Evolutionary conservation across 164 flowering plant species (phyloP).

Genomic region (Liquidambar formosana): DNA sequence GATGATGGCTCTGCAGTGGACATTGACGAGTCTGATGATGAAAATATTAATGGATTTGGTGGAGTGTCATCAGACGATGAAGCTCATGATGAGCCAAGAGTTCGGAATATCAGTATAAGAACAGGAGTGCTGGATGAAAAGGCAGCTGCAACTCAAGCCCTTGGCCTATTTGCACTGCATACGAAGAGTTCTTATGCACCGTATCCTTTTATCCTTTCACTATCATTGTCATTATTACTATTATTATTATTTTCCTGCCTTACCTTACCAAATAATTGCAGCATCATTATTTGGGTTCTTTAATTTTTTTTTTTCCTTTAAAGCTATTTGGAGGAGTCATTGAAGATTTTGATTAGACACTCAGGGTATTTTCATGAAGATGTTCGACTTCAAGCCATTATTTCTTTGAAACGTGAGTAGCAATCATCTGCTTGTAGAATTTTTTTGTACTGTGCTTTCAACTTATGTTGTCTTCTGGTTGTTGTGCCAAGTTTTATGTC

Average conservation of each 20-base stretch:
- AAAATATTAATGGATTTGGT: slow-evolving; percentile 70
- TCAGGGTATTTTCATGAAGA: slow-evolving; percentile 94
- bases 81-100: slow-evolving; percentile 91
- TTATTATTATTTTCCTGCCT: neutral
- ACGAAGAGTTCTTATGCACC: slow-evolving; percentile 79
- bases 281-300: slow-evolving; percentile 27
- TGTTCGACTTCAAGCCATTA: slow-evolving; percentile 93
- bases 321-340: slow-evolving; percentile 89
- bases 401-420: slow-evolving; percentile 77
- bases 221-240: neutral
- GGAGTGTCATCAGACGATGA: slow-evolving; percentile 98
- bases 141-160: slow-evolving; percentile 99
- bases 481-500: neutral
- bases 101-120: slow-evolving; percentile 89
- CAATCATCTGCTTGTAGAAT: neutral
- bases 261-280: neutral
- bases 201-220: slow-evolving; percentile 58
- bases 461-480: neutral
- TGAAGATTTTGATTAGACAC: slow-evolving; percentile 74
- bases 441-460: neutral
- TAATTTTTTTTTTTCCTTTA: slow-evolving; percentile 31
- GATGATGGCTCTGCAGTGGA: slow-evolving; percentile 96
- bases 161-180: slow-evolving; percentile 87
- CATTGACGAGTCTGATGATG: slow-evolving; percentile 88
- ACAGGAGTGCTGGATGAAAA: slow-evolving; percentile 99